These are phyloP conservation scores for Moesziomyces sp. DNA, from an alignment of 1,284 basidiomycete species.

Conservation along the genomic window DNA sequence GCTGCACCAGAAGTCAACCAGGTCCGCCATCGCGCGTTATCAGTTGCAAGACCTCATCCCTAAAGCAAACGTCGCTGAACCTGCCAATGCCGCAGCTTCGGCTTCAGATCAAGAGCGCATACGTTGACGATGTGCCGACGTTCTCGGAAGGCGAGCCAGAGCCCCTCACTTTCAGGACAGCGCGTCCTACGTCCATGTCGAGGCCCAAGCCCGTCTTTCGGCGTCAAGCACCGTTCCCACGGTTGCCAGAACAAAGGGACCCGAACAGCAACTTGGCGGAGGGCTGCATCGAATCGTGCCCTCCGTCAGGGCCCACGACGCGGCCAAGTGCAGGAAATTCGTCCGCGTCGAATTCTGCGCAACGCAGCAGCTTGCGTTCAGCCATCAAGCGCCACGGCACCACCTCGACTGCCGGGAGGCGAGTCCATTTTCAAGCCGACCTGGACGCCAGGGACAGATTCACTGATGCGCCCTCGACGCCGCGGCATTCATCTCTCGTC, in stretches of 20 bases:
- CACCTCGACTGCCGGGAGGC: neutral
- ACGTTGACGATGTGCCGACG: conserved; percentile 14
- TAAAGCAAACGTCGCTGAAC: neutral
- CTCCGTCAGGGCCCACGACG: conserved; percentile 1
- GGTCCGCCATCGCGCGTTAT: neutral
- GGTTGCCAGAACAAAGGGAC: neutral
- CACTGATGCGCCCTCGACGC: neutral
- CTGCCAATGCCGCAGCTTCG: neutral
- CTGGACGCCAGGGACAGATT: neutral
- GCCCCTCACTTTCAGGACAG: conserved; percentile 8
- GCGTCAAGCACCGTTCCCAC: neutral
- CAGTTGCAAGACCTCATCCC: neutral
- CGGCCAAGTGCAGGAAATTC: neutral
- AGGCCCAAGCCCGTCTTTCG: conserved; percentile 12
- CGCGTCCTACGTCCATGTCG: neutral
- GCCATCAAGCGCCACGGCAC: neutral
- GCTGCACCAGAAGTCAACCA: neutral
- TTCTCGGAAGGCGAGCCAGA: neutral
- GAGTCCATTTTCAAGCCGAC: neutral
- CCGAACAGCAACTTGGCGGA: neutral
- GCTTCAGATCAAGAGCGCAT: conserved; percentile 12
- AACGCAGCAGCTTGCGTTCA: too few relatives aligned
- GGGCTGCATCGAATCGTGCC: neutral
- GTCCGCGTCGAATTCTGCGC: too few relatives aligned
- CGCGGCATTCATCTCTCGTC: neutral